These are phyloP conservation scores for Luzula sylvatica DNA, from an alignment of 176 grass and related monocot species.

Conservation along the genomic window DNA sequence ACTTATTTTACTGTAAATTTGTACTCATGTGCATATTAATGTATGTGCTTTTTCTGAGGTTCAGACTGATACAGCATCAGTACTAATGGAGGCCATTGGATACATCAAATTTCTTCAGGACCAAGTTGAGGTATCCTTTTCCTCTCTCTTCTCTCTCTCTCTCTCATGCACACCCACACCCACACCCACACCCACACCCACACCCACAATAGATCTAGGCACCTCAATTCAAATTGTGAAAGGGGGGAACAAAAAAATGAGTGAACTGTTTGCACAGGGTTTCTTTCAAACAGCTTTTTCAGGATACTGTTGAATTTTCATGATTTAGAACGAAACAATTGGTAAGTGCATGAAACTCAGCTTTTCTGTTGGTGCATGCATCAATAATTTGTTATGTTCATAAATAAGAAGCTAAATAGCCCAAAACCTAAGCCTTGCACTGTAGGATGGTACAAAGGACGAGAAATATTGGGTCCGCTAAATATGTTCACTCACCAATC, in stretches of 20 bases:
- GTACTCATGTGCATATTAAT: no score
- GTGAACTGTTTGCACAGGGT: background rate
- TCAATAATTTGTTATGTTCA: no score
- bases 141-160: background rate
- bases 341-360: no score
- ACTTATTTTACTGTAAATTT: no score
- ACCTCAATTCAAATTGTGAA: constrained; percentile 5
- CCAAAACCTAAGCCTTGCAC: no score
- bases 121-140: constrained; percentile 64
- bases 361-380: background rate
- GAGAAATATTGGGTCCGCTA: no score
- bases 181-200: no score
- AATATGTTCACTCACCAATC: no score
- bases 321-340: background rate
- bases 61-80: constrained; percentile 94
- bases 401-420: no score
- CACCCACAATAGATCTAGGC: no score
- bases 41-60: no score
- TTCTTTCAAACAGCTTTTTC: background rate
- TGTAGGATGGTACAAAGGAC: no score
- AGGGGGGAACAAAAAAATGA: background rate
- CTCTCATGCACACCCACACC: background rate
- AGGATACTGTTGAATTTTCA: constrained; percentile 12
- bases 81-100: constrained; percentile 94
- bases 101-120: constrained; percentile 96